phyloP scores from a whole-genome alignment of 2,329 filamentous ascomycete genomes.

The Diplodia scrobiculata region DNA sequence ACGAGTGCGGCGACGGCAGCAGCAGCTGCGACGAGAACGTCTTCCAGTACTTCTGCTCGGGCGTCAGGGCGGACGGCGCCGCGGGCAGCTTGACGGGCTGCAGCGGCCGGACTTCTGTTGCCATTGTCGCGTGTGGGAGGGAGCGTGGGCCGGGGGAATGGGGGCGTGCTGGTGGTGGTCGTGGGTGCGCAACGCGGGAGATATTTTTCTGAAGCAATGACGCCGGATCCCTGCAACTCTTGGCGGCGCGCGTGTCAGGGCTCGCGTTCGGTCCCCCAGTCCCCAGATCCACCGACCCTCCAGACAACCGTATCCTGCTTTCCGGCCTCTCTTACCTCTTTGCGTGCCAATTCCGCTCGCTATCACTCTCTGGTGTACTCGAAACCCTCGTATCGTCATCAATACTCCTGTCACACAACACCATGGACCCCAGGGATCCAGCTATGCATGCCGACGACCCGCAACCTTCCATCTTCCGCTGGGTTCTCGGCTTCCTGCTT shows the following conservation, averaged over 20 bases:
- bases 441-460: conserved; percentile 6
- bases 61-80: conserved; percentile 78
- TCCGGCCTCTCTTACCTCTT: neutral
- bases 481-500: conserved; percentile 83
- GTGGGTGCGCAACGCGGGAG: conserved; percentile 13
- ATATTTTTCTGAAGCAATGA: conserved; percentile 28
- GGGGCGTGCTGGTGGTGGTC: conserved; percentile 3
- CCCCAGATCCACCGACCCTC: neutral
- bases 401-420: neutral
- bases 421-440: conserved; percentile 22
- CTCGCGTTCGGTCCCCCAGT: neutral
- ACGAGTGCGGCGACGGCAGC: conserved; percentile 86
- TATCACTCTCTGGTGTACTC: neutral
- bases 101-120: conserved; percentile 79
- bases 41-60: conserved; percentile 95
- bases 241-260: conserved; percentile 10
- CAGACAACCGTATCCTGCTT: neutral
- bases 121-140: conserved; percentile 60
- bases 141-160: neutral
- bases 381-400: neutral
- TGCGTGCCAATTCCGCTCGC: neutral
- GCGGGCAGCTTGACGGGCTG: conserved; percentile 80
- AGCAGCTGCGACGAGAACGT: conserved; percentile 89
- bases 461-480: conserved; percentile 65
- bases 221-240: conserved; percentile 16